Evolutionary conservation across 2,329 filamentous ascomycete species (phyloP).

Genomic region (Apiospora pterosperma): DNA sequence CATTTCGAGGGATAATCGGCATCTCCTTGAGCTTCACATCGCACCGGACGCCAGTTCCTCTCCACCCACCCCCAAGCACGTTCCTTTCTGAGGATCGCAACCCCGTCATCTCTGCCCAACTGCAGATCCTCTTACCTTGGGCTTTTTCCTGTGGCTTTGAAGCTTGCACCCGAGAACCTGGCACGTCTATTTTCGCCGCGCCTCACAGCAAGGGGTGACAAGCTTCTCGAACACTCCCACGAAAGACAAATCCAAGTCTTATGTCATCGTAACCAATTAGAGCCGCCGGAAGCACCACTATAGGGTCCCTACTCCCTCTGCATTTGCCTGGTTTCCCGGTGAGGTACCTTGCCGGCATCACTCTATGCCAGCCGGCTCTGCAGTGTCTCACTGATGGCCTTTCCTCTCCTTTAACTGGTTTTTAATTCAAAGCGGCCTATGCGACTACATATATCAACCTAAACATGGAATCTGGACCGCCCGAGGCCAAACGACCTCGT

Average conservation of each 20-base stretch:
- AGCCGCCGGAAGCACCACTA: slow-evolving; percentile 4
- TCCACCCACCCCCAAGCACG: slow-evolving; percentile 31
- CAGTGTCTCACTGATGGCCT: slow-evolving; percentile 18
- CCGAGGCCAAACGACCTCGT: slow-evolving; percentile 58
- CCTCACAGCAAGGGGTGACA: slow-evolving; percentile 1
- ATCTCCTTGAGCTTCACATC: slow-evolving; percentile 18
- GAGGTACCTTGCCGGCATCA: slow-evolving; percentile 14
- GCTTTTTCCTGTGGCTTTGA: slow-evolving; percentile 16
- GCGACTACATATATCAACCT: slow-evolving; percentile 37
- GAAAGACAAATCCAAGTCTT: slow-evolving; percentile 2
- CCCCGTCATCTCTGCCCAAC: slow-evolving; percentile 32
- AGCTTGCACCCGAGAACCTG: slow-evolving; percentile 23
- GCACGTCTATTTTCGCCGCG: slow-evolving; percentile 18
- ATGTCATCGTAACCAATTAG: slow-evolving; percentile 7
- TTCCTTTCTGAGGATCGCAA: slow-evolving; percentile 15
- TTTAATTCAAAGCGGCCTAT: slow-evolving; percentile 15
- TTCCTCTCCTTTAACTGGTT: slow-evolving; percentile 8
- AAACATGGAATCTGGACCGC: slow-evolving; percentile 59
- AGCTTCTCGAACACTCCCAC: slow-evolving; percentile 3
- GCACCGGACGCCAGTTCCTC: slow-evolving; percentile 25
- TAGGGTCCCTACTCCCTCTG: slow-evolving; percentile 7
- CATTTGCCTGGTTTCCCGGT: slow-evolving; percentile 7
- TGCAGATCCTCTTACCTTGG: slow-evolving; percentile 29
- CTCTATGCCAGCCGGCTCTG: slow-evolving; percentile 21
- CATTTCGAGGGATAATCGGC: slow-evolving; percentile 16